Conservation (phyloP, 2,329 filamentous ascomycete genomes). For the Hypoxylon sp. region DNA sequence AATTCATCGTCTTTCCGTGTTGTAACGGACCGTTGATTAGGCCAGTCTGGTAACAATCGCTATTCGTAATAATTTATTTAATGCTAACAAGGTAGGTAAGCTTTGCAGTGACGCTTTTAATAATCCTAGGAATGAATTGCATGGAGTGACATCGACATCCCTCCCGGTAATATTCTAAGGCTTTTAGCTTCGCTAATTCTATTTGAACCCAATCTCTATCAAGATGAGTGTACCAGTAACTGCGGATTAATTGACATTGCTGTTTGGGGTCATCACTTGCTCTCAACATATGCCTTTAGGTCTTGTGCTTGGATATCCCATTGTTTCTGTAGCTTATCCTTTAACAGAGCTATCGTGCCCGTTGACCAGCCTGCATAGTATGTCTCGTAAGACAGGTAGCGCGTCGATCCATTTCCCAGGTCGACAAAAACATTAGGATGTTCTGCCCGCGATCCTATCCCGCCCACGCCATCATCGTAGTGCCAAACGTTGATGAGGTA, state of each 20-base stretch:
- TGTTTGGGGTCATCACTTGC: background rate
- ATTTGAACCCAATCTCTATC: background rate
- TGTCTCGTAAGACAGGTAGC: conserved; percentile 52
- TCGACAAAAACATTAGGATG: conserved; percentile 49
- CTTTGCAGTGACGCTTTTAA: background rate
- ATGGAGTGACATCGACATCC: background rate
- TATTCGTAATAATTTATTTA: conserved; percentile 1
- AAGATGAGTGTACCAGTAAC: background rate
- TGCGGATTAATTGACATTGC: background rate
- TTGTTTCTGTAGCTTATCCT: conserved; percentile 36
- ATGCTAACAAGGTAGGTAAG: too few species aligned
- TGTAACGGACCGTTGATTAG: background rate
- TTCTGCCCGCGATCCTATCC: conserved; percentile 43
- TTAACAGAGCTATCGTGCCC: conserved; percentile 36
- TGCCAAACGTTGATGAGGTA: conserved; percentile 51
- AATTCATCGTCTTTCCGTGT: conserved; percentile 17
- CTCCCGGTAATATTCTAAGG: background rate
- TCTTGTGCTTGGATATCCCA: conserved; percentile 44
- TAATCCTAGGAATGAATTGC: conserved; percentile 1
- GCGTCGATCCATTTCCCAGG: conserved; percentile 44
- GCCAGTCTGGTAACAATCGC: background rate
- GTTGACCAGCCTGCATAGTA: conserved; percentile 48
- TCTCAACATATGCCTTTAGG: conserved; percentile 48
- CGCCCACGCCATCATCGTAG: conserved; percentile 45
- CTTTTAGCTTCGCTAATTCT: background rate